Evolutionary conservation across 106 monocot species (phyloP), one percentile per base, ranked within the genome.

Genomic region (Dactylorhiza incarnata): DNA sequence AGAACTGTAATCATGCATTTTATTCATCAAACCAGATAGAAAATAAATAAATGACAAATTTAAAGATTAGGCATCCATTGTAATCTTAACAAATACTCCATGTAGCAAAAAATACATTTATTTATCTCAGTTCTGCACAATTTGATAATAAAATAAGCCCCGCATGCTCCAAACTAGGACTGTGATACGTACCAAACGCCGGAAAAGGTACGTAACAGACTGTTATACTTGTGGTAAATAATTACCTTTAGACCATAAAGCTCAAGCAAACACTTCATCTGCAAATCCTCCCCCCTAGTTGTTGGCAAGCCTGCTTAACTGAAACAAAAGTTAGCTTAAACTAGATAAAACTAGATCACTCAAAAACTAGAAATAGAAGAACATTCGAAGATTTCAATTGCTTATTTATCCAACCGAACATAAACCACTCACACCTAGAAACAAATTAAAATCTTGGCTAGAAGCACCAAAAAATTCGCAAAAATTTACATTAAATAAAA

Each of bases 251-350:
- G 72, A 52, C 97, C 89, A 83, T 97, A 97, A n/a, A 94, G 82
- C 78, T 97, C 97, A 76, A 97, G 84, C 82, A 97, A 86, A 74
- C 97, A 97, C 82, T 94, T 97, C 86, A 86, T 89, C 81, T 97
- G 97, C 83, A 94, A 77, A 68, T 97, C 97, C 49, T 97, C 97
- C 73, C 97, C 97, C 66, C 85, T 80, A 80, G 45, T 94, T 78
- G 97, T 86, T 29, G 97, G 91, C 55, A 97, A 80, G 47, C 72
- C 97, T 97, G 89, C 52, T 68, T 15, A 48, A 84, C 15, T 73
- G 70, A 1, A 76, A 72, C 47, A 49, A 72, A 29, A 12, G 48
- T 72, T 17, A 49, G 48, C 47, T 10, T 22, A 49, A 48, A 17
- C 61, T 66, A 17, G 45, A 75, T n/a, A 80, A 69, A 69, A 69